A percentile compares a stretch with the other conserved stretches of the same genome.
Evolutionary conservation across 306 rosid species (phyloP).

Genomic region (Citrullus colocynthis): DNA sequence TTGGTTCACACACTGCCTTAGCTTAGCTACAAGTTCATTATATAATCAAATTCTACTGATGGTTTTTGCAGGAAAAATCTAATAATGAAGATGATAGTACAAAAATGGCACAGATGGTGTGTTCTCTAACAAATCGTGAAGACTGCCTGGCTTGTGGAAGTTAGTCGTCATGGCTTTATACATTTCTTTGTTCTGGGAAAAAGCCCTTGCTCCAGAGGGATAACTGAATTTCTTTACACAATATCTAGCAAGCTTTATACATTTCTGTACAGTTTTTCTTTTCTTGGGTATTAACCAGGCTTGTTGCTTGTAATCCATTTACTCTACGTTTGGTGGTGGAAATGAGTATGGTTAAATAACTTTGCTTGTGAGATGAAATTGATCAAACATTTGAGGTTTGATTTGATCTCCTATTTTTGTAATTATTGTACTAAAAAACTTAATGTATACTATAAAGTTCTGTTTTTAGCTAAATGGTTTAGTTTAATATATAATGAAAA

Average conservation of each 20-base stretch:
- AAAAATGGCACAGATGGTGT: constrained; percentile 74
- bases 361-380: neutral
- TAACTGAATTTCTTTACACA: neutral
- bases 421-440: too few relatives aligned
- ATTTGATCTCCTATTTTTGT: too few relatives aligned
- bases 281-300: neutral
- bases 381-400: too few relatives aligned
- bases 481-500: too few relatives aligned
- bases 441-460: too few relatives aligned
- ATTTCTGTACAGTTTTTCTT: neutral
- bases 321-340: neutral
- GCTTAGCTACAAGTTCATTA: neutral
- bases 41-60: neutral
- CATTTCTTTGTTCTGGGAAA: neutral
- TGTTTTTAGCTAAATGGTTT: too few relatives aligned
- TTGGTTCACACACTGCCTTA: neutral
- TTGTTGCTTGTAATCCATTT: neutral
- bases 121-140: constrained; percentile 70
- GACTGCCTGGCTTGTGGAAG: constrained; percentile 88
- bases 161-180: constrained; percentile 13
- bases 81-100: constrained; percentile 36
- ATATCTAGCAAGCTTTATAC: neutral
- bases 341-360: neutral
- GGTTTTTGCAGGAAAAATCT: constrained; percentile 31
- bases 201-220: neutral